These are phyloP conservation scores for Coccomyxa subellipsoidea DNA, from an alignment of 163 green algal genomes.

Conservation along the genomic window DNA sequence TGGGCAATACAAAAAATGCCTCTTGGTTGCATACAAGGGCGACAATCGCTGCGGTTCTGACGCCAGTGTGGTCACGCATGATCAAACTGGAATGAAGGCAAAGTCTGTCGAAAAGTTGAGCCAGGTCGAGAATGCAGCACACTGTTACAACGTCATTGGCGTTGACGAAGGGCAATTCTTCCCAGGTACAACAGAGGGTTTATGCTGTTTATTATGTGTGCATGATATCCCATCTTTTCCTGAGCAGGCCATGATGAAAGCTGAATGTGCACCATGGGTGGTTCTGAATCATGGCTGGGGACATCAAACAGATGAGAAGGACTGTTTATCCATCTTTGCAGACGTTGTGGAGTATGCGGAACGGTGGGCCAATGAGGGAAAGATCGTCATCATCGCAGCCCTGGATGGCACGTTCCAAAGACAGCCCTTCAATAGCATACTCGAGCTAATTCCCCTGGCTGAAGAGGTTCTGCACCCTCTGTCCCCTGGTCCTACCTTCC, in stretches of 20 bases:
- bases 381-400: constrained; percentile 23
- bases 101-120: neutral
- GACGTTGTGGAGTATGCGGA: constrained; percentile 26
- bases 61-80: constrained; percentile 10
- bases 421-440: constrained; percentile 16
- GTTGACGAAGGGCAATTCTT: constrained; percentile 31
- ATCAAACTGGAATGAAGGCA: constrained; percentile 12
- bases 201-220: too few relatives aligned
- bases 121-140: constrained; percentile 16
- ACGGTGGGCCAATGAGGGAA: constrained; percentile 25
- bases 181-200: too few relatives aligned
- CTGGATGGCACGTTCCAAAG: constrained; percentile 28
- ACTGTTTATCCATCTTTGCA: neutral
- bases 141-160: constrained; percentile 22
- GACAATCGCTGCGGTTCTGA: neutral
- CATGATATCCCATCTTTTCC: too few relatives aligned
- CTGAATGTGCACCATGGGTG: neutral
- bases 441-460: constrained; percentile 22
- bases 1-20: constrained; percentile 7
- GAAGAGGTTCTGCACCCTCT: constrained; percentile 18
- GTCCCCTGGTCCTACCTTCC: neutral
- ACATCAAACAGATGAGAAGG: neutral
- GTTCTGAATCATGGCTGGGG: neutral
- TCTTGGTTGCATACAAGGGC: constrained; percentile 18
- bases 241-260: too few relatives aligned